Evolutionary conservation across 2,329 filamentous ascomycete species (phyloP), one percentile per base, ranked within the genome.

Genomic region (Cladosporium sphaerospermum): DNA sequence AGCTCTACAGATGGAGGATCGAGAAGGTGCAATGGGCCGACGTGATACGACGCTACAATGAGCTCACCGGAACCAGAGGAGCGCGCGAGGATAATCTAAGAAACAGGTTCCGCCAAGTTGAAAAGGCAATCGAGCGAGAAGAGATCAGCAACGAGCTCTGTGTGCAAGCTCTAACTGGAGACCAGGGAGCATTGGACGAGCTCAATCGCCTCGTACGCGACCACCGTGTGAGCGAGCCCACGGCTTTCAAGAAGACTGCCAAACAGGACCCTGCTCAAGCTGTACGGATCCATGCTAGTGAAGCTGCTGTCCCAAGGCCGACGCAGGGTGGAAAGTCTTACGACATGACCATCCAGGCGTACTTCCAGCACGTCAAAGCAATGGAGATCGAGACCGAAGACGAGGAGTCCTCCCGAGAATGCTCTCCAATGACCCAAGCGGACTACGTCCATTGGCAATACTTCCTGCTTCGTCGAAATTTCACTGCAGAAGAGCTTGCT

Each of bases 1-100:
- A 51, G 4, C 31, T 51, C 8, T 51, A 51, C 40, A 32, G 44
- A 32, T 51, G 48, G 48, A 40, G 48, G 10, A 13, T 37, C 13
- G 19, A 44, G 13, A 44, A 44, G 10, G 9, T 43, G 6, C 10
- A 11, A 3, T 51, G 48, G 48, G 31, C 28, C 11, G 40, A 43
- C 14, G 40, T 44, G 9, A n/a, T 16, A 13, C 28, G 37, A 11
- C 31, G 19, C 9, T 37, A 37, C 9, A 23, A n/a, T 7, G 16
- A 51, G 1, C 41, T 44, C 2, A 18, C 47, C 1, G 39, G 31
- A 8, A 19, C 23, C 11, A 18, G 10, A 2, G 13, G 18, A 3
- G 31, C 19, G 3, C 16, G 16, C 1, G 48, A 51, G n/a, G 31
- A 44, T 7, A 7, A 2, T 2, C 9, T 51, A 4, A 32, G 39